Evolutionary conservation across 805 yeast species (phyloP).

Genomic region (Metschnikowia henanensis): DNA sequence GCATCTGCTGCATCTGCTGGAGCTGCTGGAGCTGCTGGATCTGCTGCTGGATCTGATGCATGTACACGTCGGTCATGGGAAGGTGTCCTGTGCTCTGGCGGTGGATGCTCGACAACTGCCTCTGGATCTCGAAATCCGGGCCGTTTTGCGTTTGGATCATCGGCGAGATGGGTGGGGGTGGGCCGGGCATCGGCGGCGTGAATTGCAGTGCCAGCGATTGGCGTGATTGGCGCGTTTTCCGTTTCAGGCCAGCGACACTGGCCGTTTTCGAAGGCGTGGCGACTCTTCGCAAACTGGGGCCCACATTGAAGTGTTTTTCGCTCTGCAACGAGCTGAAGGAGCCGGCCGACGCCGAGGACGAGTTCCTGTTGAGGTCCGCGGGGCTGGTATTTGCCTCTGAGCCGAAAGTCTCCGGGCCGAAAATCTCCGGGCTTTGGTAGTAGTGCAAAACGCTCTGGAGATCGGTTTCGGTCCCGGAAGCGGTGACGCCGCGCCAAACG

Average conservation of each 20-base stretch:
- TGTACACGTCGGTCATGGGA: constrained; percentile 29
- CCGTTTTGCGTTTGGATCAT: neutral
- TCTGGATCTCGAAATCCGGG: constrained; percentile 3
- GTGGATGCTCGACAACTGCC: constrained; percentile 3
- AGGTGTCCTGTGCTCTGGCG: constrained; percentile 14
- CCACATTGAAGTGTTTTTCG: constrained; percentile 21
- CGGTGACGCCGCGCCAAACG: neutral
- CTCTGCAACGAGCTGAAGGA: constrained; percentile 35
- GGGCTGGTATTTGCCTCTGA: too few species aligned
- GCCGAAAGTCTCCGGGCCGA: neutral
- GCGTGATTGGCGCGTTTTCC: neutral
- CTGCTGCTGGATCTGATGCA: constrained; percentile 52
- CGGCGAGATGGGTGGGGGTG: constrained; percentile 19
- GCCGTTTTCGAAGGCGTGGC: constrained; percentile 10
- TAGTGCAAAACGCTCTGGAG: neutral
- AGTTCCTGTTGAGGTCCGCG: constrained; percentile 9
- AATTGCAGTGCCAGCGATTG: constrained; percentile 3
- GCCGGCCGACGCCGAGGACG: constrained; percentile 16
- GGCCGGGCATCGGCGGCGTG: constrained; percentile 20
- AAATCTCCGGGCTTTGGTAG: neutral
- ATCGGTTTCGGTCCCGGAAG: neutral
- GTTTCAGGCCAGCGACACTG: neutral
- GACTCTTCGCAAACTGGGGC: constrained; percentile 13
- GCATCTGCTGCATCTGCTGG: constrained; percentile 16
- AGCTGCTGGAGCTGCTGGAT: constrained; percentile 44